Percentiles rank a stretch among this genome's conserved stretches.
Evolutionary conservation across 176 grass and related monocot genomes (phyloP).

Genomic region (Typha latifolia): DNA sequence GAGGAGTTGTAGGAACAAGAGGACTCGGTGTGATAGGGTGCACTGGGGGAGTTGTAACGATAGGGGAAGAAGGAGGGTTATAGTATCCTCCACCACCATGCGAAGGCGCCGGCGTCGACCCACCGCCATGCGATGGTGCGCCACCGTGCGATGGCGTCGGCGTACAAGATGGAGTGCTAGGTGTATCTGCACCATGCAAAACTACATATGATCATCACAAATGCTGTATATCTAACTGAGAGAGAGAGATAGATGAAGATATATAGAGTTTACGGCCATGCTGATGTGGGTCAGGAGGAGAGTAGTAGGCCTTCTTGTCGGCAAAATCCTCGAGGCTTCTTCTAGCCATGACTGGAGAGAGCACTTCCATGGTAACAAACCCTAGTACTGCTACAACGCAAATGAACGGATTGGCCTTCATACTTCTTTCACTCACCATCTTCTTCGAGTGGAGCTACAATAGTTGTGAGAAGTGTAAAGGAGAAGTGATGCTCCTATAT

Average conservation of each 20-base stretch:
- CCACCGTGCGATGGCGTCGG: constrained; percentile 16
- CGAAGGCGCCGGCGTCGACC: not conserved
- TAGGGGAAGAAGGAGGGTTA: constrained; percentile 15
- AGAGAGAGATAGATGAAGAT: not conserved
- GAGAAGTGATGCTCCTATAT: not conserved
- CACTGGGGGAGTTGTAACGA: constrained; percentile 7
- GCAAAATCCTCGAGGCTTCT: not conserved
- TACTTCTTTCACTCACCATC: not conserved
- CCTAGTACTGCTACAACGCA: not conserved
- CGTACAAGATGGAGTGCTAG: not conserved
- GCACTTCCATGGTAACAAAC: not conserved
- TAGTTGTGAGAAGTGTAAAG: not conserved
- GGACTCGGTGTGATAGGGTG: constrained; percentile 25
- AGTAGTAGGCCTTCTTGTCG: not conserved
- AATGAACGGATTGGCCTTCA: not conserved
- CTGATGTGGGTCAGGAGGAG: not conserved
- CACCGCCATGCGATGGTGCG: constrained; percentile 1
- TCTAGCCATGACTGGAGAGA: not conserved
- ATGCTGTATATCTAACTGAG: not conserved
- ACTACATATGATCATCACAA: no score
- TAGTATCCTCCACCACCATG: not conserved
- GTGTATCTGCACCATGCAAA: not conserved
- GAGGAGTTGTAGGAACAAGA: constrained; percentile 12
- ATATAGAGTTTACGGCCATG: not conserved
- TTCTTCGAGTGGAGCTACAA: not conserved